phyloP scores from a whole-genome alignment of 1,139 yeast species.

The Diutina siamensis region DNA sequence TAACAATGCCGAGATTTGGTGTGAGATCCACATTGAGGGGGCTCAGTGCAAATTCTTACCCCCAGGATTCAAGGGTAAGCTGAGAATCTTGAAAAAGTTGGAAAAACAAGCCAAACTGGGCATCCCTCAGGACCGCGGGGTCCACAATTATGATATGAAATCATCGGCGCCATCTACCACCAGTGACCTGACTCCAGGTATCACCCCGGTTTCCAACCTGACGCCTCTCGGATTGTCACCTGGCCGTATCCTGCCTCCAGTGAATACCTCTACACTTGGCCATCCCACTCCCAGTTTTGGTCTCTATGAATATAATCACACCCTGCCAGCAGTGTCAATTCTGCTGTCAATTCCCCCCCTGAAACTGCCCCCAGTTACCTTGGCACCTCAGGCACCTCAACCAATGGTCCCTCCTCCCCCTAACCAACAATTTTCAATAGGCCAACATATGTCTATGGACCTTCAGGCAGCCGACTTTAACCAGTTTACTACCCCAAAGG shows the following conservation, averaged over 20 bases:
- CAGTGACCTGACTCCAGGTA: constrained; percentile 1
- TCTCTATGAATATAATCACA: not conserved
- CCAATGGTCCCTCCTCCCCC: not conserved
- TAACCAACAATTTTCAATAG: not conserved
- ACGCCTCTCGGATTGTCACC: not conserved
- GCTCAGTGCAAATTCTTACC: constrained; percentile 38
- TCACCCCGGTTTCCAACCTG: not conserved
- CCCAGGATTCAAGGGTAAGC: constrained; percentile 40
- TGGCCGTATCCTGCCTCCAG: not conserved
- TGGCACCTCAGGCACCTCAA: not conserved
- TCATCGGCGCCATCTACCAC: not conserved
- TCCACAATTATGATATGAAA: not conserved
- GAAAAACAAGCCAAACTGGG: constrained; percentile 18
- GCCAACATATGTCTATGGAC: not conserved
- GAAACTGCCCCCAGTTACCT: not conserved
- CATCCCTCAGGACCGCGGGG: not conserved
- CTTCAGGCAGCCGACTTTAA: not conserved
- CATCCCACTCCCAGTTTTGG: not conserved
- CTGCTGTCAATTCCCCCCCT: constrained; percentile 4
- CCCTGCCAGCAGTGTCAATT: constrained; percentile 2
- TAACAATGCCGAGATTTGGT: constrained; percentile 37
- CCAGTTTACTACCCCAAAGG: not conserved
- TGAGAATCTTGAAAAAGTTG: constrained; percentile 32
- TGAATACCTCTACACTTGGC: not conserved
- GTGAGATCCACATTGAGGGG: constrained; percentile 36